Base-by-base conservation (phyloP, 768 basidiomycete genomes). In the Arthromyces matolae region DNA sequence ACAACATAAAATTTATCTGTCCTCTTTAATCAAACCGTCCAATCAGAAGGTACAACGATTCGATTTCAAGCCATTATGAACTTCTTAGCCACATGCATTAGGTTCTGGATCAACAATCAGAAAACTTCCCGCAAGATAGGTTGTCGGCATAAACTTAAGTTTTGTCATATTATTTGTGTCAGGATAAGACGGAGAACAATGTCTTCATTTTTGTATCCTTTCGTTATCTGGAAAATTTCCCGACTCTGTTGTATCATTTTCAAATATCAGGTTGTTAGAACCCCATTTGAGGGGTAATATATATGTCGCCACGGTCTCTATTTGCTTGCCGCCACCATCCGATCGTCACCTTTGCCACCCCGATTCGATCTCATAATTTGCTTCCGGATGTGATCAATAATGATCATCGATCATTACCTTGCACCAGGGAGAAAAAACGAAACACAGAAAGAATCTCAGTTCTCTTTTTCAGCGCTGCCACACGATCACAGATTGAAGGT, bases 71-170 rank as follows among this genome's bases (percentile, higher is more conserved):
- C 29, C 18, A 25, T 32, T 14, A 44, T n/a, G 8, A 45, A 38
- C 23, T 44, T 50, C 41, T 27, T 42, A n/a, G 48, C 49, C 49
- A 50, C 49, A 50, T 50, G n/a, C n/a, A n/a, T 45, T 25, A 20
- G 42, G 14, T 50, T 50, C 49, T 50, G 24, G 49, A 44, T 43
- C 42, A 42, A 25, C 25, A 36, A 42, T 42, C 47, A 49, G 40
- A 42, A 49, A 49, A 48, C 42, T 19, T 33, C 16, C 16, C 31
- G 35, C 10, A 37, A 24, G 36, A 13, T 13, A 23, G 7, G 20
- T 4, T 44, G n/a, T 37, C 27, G 19, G 22, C 22, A 37, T 45
- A 33, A 50, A 49, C 14, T 44, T 39, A 24, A 20, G 7, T 25
- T 22, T 8, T 16, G 16, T 16, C 32, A n/a, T n/a, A n/a, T n/a